Conservation (phyloP, 495 filamentous ascomycete species). For the Haplographium delicatum region DNA sequence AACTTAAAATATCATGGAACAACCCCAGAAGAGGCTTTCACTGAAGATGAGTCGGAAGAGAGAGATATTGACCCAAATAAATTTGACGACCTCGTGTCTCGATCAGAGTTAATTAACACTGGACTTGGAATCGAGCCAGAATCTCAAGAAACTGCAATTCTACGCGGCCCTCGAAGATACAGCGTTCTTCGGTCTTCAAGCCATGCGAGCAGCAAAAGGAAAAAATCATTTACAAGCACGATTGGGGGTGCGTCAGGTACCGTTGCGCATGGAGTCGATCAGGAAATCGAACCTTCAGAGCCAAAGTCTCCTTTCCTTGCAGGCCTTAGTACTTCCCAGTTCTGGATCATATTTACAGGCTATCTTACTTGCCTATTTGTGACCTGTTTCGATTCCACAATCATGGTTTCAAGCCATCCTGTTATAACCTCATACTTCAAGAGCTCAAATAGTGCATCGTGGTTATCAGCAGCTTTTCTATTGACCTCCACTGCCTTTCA, state of each 20-base stretch:
- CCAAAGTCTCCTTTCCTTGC: slow-evolving; percentile 27
- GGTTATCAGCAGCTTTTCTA: slow-evolving; percentile 75
- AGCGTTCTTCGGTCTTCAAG: background rate
- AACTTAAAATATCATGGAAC: slow-evolving; percentile 1
- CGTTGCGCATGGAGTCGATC: background rate
- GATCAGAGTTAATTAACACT: slow-evolving; percentile 30
- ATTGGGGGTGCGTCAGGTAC: slow-evolving; percentile 4
- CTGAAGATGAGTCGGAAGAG: slow-evolving; percentile 19
- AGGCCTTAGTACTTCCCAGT: slow-evolving; percentile 40
- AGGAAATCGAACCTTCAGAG: slow-evolving; percentile 4
- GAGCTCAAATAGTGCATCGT: slow-evolving; percentile 69
- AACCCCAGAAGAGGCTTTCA: slow-evolving; percentile 2
- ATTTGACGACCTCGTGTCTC: slow-evolving; percentile 36
- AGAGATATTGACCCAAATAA: slow-evolving; percentile 34
- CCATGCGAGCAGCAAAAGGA: background rate
- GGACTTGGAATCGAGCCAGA: slow-evolving; percentile 36
- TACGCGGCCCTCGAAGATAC: slow-evolving; percentile 20
- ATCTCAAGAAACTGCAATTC: slow-evolving; percentile 33
- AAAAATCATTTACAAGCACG: slow-evolving; percentile 11
- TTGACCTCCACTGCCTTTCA: slow-evolving; percentile 72
- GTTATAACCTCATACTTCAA: slow-evolving; percentile 77
- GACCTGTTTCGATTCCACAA: slow-evolving; percentile 61
- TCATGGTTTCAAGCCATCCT: slow-evolving; percentile 79
- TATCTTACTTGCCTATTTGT: slow-evolving; percentile 27
- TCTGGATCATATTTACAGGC: slow-evolving; percentile 50